Evolutionary conservation across 2,329 filamentous ascomycete genomes (phyloP).

Genomic region (Ophiostoma australiae): DNA sequence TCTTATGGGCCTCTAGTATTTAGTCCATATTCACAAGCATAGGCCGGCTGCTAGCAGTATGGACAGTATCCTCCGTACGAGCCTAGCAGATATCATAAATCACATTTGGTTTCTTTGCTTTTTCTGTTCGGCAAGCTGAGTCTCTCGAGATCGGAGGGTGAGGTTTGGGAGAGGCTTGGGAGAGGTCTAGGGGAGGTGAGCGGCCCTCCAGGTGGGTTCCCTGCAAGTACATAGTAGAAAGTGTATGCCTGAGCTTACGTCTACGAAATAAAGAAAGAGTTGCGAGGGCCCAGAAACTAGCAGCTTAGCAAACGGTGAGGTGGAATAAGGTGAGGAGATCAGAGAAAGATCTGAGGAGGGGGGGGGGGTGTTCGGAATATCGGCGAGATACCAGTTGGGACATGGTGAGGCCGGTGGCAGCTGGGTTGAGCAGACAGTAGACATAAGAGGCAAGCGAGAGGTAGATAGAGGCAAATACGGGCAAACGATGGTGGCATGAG

Average conservation of each 20-base stretch:
- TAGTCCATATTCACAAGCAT: neutral
- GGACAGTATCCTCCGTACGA: neutral
- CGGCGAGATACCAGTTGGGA: constrained; percentile 7
- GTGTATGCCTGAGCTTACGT: too few relatives aligned
- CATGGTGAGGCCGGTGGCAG: neutral
- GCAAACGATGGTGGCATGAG: too few relatives aligned
- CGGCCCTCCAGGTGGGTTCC: neutral
- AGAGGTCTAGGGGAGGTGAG: neutral
- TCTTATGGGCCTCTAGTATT: neutral
- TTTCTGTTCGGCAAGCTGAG: constrained; percentile 9
- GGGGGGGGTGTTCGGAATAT: neutral
- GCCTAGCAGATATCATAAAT: neutral
- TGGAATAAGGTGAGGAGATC: neutral
- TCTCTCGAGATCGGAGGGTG: neutral
- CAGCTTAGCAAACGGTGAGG: neutral
- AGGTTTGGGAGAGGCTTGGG: neutral
- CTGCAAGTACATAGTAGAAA: neutral
- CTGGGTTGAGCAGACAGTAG: neutral
- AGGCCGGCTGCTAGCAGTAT: neutral
- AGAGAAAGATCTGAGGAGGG: neutral
- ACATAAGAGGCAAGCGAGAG: neutral
- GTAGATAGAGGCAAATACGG: neutral
- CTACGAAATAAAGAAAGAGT: neutral
- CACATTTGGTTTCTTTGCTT: constrained; percentile 11
- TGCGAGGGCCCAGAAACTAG: neutral